phyloP scores from a whole-genome alignment of 2,329 filamentous ascomycete species.

The Colletotrichum incanum region DNA sequence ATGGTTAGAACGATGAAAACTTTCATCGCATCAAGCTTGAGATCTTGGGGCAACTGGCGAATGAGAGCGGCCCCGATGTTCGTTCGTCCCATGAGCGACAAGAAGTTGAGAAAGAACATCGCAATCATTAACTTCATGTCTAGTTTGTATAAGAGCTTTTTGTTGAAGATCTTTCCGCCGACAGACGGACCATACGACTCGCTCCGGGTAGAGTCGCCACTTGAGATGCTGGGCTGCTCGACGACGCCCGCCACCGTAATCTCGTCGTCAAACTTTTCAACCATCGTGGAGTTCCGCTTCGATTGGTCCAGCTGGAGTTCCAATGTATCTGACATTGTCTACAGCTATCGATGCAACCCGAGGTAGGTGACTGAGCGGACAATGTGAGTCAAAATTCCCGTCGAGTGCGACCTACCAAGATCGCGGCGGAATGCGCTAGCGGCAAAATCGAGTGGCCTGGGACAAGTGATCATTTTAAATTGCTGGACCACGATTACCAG shows the following conservation, averaged over 20 bases:
- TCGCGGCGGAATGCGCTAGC: background rate
- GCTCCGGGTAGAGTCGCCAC: conserved; percentile 4
- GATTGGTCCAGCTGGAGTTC: conserved; percentile 5
- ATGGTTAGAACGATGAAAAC: conserved; percentile 46
- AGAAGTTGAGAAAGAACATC: conserved; percentile 50
- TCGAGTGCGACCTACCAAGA: background rate
- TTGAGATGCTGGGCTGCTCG: background rate
- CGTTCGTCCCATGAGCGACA: conserved; percentile 48
- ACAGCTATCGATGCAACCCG: background rate
- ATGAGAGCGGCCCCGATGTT: conserved; percentile 48
- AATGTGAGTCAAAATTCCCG: background rate
- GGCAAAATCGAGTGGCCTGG: background rate
- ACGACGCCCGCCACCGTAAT: background rate
- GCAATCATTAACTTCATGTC: conserved; percentile 45
- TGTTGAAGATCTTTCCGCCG: conserved; percentile 17
- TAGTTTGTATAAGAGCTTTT: conserved; percentile 51
- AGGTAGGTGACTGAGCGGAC: background rate
- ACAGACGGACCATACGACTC: background rate
- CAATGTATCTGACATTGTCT: background rate
- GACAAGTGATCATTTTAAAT: background rate
- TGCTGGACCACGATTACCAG: background rate
- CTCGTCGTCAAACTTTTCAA: conserved; percentile 9
- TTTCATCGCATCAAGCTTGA: conserved; percentile 45
- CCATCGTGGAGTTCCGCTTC: conserved; percentile 18
- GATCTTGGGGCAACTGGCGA: conserved; percentile 46